phyloP scores from a whole-genome alignment of 1,284 basidiomycete genomes.

The Phellopilus nigrolimitatus region DNA sequence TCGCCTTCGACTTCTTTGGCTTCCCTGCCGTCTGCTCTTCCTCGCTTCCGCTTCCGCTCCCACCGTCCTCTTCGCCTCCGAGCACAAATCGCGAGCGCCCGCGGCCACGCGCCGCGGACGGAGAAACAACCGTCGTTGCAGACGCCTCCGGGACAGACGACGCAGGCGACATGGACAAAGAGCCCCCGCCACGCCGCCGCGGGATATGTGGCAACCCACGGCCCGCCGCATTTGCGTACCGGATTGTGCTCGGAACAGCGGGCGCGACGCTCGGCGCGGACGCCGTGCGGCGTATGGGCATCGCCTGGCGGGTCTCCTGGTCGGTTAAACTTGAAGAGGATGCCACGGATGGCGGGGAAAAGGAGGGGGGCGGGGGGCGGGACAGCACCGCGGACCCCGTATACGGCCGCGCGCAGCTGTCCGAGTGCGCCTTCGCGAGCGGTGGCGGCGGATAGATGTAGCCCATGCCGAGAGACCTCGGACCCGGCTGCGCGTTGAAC shows the following conservation, averaged over 20 bases:
- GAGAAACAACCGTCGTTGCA: background rate
- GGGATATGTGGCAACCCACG: slow-evolving; percentile 9
- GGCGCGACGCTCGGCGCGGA: slow-evolving; percentile 9
- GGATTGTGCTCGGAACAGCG: background rate
- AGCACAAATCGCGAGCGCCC: slow-evolving; percentile 10
- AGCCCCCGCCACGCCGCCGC: background rate
- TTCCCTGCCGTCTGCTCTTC: background rate
- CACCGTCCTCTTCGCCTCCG: slow-evolving; percentile 8
- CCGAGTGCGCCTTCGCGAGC: slow-evolving; percentile 6
- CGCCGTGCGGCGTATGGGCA: slow-evolving; percentile 5
- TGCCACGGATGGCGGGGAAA: background rate
- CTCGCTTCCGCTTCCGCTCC: slow-evolving; percentile 4
- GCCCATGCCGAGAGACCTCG: background rate
- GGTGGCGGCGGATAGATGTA: background rate
- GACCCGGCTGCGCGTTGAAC: background rate
- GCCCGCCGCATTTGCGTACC: slow-evolving; percentile 6
- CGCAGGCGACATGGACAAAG: background rate
- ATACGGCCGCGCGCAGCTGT: background rate
- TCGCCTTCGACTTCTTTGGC: background rate
- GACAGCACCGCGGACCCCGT: no score
- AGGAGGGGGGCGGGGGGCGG: background rate
- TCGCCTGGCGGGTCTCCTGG: background rate
- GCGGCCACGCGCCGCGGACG: background rate
- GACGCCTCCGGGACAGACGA: background rate
- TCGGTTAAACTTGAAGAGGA: background rate